Conservation (phyloP, 306 rosid species). For the Cucurbita moschata region DNA sequence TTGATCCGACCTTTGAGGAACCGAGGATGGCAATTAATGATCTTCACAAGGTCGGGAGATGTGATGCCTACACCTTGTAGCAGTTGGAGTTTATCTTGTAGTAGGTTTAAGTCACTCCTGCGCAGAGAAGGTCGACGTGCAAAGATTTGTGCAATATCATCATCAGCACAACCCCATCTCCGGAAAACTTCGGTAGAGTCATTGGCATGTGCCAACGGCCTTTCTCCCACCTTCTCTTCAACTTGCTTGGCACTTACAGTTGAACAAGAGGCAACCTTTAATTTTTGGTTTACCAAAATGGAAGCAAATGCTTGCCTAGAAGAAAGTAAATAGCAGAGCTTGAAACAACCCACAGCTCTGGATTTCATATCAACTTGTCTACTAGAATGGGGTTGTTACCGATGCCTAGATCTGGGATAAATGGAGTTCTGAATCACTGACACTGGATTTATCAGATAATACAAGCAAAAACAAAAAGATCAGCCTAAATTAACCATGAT, state of each 20-base stretch:
- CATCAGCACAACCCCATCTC: slow-evolving; percentile 58
- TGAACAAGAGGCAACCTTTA: slow-evolving; percentile 37
- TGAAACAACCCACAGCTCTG: slow-evolving; percentile 9
- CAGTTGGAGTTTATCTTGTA: slow-evolving; percentile 33
- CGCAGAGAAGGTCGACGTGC: slow-evolving; percentile 25
- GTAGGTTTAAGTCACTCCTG: slow-evolving; percentile 17
- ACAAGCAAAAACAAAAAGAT: neutral
- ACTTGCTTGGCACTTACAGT: slow-evolving; percentile 25
- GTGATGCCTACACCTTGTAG: slow-evolving; percentile 37
- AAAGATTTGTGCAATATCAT: slow-evolving; percentile 28
- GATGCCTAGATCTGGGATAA: too few relatives aligned
- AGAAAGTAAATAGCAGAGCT: slow-evolving; percentile 19
- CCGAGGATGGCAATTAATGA: slow-evolving; percentile 45
- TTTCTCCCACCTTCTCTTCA: slow-evolving; percentile 8
- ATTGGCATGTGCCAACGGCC: neutral
- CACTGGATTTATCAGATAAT: neutral
- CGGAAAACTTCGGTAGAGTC: slow-evolving; percentile 28
- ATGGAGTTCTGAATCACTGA: neutral
- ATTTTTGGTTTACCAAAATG: neutral
- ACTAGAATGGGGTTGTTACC: too few relatives aligned
- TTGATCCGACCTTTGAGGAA: slow-evolving; percentile 25
- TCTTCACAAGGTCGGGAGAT: slow-evolving; percentile 42
- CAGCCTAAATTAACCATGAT: neutral
- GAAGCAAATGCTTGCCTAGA: slow-evolving; percentile 8
- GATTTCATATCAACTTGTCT: slow-evolving; percentile 11